Evolutionary conservation across 768 basidiomycete genomes (phyloP), one percentile per base, ranked within the genome.

Genomic region (Phylloporus arenicola): DNA sequence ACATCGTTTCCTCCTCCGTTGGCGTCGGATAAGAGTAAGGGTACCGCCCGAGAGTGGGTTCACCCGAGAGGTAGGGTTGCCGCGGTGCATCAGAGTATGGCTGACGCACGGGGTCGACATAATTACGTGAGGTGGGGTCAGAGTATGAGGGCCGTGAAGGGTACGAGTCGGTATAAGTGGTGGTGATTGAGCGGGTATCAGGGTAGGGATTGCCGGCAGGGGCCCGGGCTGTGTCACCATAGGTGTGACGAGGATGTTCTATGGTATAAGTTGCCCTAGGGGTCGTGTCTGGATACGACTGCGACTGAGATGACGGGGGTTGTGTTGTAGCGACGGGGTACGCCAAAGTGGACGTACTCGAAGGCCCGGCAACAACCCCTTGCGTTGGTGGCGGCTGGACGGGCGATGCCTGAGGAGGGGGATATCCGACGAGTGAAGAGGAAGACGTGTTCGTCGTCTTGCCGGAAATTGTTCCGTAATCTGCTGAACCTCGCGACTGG

Each of bases 1-100:
- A 90, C 74, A 88, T 83, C 29, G 73, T 73, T 33, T 75, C 70
- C 55, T 85, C 82, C 51, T 83, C 84, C 40, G 79, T 75, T 35
- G 57, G 40, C 30, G 63, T 41, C 24, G 79, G 75, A 48, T 80
- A 77, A 30, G 75, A 67, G 25, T 64, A 65, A 38, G 63, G 53
- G 33, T 65, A 62, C 25, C 64, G 60, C 1, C 52, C 62, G 3
- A 55, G 53, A 30, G 52, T 31, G 1, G 63, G 47, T 20, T 63
- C 65, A 14, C 57, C 49, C 1, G 65, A 47, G 34, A 65, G 46
- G 34, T 67, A 68, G 27, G 57, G 39, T 48, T 63, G 63, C 48
- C 64, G 63, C 52, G 68, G 64, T 6, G 59, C 50, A 29, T 61
- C 56, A 42, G 64, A 43, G 34, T 64, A 63, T 29, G 62, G 45